Percentiles rank a stretch among this genome's conserved stretches.
These are phyloP conservation scores for Moesziomyces aphidis DNA, from an alignment of 1,284 basidiomycete species.

Conservation along the genomic window DNA sequence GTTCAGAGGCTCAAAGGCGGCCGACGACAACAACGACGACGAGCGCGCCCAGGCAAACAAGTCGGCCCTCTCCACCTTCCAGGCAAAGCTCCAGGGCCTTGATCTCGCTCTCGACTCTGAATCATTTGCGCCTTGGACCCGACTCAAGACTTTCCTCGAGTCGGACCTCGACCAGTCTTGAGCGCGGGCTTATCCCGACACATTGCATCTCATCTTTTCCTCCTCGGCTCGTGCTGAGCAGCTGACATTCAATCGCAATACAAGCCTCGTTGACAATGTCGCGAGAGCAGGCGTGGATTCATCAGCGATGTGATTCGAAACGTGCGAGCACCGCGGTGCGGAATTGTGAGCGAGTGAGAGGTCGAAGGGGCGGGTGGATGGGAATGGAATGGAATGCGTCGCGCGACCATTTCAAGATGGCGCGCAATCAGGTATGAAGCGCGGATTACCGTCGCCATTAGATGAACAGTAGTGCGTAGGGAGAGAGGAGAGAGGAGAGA, in stretches of 20 bases:
- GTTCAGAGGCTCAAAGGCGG: slow-evolving; percentile 3
- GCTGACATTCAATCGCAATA: background rate
- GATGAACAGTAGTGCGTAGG: background rate
- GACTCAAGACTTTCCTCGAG: slow-evolving; percentile 16
- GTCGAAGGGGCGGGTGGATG: background rate
- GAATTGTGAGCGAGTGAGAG: background rate
- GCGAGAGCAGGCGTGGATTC: no score
- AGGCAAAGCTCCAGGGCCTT: background rate
- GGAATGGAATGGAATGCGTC: background rate
- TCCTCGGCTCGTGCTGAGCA: no score
- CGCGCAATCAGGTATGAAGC: background rate
- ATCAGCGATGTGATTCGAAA: slow-evolving; percentile 1
- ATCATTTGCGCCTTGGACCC: slow-evolving; percentile 5
- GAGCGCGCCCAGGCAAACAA: slow-evolving; percentile 8
- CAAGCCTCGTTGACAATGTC: background rate
- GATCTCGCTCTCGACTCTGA: slow-evolving; percentile 11
- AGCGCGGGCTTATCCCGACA: background rate
- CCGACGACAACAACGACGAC: background rate
- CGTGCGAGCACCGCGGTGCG: background rate
- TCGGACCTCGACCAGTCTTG: slow-evolving; percentile 9
- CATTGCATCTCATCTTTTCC: background rate
- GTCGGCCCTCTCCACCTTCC: slow-evolving; percentile 3
- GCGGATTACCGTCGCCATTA: background rate
- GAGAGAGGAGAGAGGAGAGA: background rate
- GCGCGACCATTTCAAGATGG: background rate